Base-by-base conservation (phyloP, 352 stramenopile species). In the Phytophthora fragariae region DNA sequence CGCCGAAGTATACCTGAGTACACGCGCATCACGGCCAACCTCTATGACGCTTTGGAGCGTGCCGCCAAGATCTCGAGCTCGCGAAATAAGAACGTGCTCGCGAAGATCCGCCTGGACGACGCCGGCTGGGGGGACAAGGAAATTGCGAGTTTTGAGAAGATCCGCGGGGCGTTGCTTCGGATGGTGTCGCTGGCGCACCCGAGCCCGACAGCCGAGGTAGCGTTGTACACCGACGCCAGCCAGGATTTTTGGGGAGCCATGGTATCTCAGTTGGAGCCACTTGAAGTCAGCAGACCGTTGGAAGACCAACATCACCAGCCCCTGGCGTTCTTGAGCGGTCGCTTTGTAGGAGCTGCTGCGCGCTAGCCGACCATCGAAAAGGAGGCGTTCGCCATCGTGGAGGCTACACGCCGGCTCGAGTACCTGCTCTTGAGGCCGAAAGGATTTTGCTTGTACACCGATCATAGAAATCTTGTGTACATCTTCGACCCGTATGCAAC, bases 21-120 rank as follows among this genome's bases (percentile, higher is more conserved):
- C n/a, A n/a, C n/a, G n/a, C n/a, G n/a, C n/a, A n/a, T n/a, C n/a
- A n/a, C n/a, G n/a, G n/a, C n/a, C n/a, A n/a, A n/a, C n/a, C 35
- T 61, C 3, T 62, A 64, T 15, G 31, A 44, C 7, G 21, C 70
- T 0, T 24, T 83, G 0, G 75, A 79, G 12, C 29, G 35, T 2
- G 75, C 24, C 1, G 46, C 41, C 0, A 64, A 65, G 33, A 8
- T 50, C 4, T 62, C 35, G 1, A 53, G 50, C 0, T 61, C n/a
- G 1, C 44, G 63, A 0, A 80, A 81, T 57, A 84, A 84, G 33
- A 61, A 1, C 0, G 60, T 52, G 17, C 64, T 82, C 0, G 31
- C 33, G 1, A 47, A 54, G 15, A 15, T 80, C 2, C 24, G n/a
- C 2, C 50, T 82, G 17, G 19, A 8, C 0, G 19, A 65, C 3